These are phyloP conservation scores for Escovopsis sp. DNA, from an alignment of 2,329 filamentous ascomycete genomes.

Conservation along the genomic window DNA sequence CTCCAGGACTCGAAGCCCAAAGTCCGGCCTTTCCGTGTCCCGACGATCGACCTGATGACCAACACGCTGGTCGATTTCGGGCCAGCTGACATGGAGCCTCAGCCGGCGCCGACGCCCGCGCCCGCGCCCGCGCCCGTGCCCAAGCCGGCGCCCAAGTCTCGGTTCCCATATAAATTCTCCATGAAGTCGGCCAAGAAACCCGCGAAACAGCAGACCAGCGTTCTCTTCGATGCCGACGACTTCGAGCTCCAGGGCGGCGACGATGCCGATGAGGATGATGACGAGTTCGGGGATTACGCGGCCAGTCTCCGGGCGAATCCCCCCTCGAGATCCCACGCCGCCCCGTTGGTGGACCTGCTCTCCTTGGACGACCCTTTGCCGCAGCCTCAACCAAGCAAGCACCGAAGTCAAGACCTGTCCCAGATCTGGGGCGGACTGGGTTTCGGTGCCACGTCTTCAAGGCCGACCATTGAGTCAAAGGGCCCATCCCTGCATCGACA, in stretches of 20 bases:
- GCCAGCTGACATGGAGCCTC: too few species aligned
- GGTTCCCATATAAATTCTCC: too few species aligned
- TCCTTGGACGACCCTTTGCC: constrained; percentile 21
- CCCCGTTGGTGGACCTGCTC: constrained; percentile 26
- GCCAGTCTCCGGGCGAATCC: constrained; percentile 18
- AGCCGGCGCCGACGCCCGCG: too few species aligned
- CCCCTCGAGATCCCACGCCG: constrained; percentile 8
- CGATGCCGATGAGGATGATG: constrained; percentile 41
- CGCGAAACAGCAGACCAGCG: constrained; percentile 28
- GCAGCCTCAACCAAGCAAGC: constrained; percentile 5
- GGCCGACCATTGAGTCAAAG: constrained; percentile 32
- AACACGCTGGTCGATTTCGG: constrained; percentile 36
- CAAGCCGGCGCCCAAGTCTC: too few species aligned
- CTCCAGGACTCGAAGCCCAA: constrained; percentile 3
- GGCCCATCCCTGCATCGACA: constrained; percentile 38
- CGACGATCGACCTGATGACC: constrained; percentile 38
- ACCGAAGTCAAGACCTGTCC: constrained; percentile 13
- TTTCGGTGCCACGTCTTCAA: constrained; percentile 14
- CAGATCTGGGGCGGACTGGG: constrained; percentile 18
- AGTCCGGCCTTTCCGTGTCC: constrained; percentile 25
- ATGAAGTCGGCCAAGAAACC: too few species aligned
- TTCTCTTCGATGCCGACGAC: constrained; percentile 53
- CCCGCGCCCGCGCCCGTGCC: too few species aligned
- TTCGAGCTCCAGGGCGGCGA: constrained; percentile 30
- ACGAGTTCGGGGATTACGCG: constrained; percentile 49